Evolutionary conservation across 2,329 filamentous ascomycete genomes (phyloP), one percentile per base, ranked within the genome.

Genomic region (Scedosporium aurantiacum): DNA sequence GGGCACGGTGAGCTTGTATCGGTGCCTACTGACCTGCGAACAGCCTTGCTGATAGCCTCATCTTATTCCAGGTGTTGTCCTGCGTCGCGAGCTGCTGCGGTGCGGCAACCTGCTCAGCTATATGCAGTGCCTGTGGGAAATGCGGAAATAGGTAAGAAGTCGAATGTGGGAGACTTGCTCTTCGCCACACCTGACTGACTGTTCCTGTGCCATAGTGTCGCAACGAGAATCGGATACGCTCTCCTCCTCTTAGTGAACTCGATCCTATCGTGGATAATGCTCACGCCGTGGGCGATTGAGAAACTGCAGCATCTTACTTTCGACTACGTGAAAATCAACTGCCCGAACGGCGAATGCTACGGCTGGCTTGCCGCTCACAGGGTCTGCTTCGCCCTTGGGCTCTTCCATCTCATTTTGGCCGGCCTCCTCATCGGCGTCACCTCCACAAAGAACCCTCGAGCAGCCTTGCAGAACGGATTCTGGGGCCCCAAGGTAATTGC

Each of bases 181-280:
- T 14, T 43, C 16, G 25, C n/a, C 16, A 27, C 14, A 8, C 32
- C 60, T 18, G 61, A 41, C 63, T 63, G 62, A 63, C 37, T 60
- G 70, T 54, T 67, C 66, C 37, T 61, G 70, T 54, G 67, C 66
- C 59, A 25, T 67, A 95, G 91, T 76, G 92, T 97, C 77, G 92
- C 92, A 62, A 99, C 94, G 67, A 90, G 94, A 79, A 95, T 97
- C 77, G 93, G 90, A 70, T 97, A 96, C 73, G 92, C 94, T 65
- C 84, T 97, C 70, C 88, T 99, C 65, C 89, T 99, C 61, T 86
- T 99, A 66, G 77, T 97, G 75, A 99, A 99, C 81, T 97, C 93
- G 63, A 96, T 97, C 66, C 74, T 97, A 59, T 93, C 94, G 41
- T 99, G 94, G 94, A 90, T 99, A 68, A 96, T 97, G 91, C 91